Base-by-base conservation (phyloP, 2,329 filamentous ascomycete species). In the Fusarium torreyae region DNA sequence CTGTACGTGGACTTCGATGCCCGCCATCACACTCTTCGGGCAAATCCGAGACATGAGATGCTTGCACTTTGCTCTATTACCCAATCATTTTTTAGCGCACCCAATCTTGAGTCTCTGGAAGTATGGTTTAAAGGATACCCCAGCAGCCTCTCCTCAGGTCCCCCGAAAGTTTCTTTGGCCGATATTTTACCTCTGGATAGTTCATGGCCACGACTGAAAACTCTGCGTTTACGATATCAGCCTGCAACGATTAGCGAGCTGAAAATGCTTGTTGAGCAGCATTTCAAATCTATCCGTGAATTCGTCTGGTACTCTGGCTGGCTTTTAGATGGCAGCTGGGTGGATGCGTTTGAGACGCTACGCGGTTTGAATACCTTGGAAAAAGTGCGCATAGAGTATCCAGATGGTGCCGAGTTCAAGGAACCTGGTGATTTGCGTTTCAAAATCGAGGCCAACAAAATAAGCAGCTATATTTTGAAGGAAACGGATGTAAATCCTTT, bases 71-170 rank as follows among this genome's bases (percentile, higher is more conserved):
- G 57, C 15, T 57, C 57, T 3, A 17, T 57, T 6, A 43, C 57
- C 4, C 33, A 38, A 7, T 11, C 57, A 6, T 31, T 60, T 4
- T 57, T 60, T n/a, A 49, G 36, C 20, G 51, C 57, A 8, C 51
- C 51, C 0, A 24, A 49, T 20, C 51, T 57, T 4, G n/a, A 48
- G 13, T 22, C 4, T n/a, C 8, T 60, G 7, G 9, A 44, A 2
- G 33, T 60, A 4, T 2, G 14, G 26, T 57, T 60, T n/a, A 36
- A 11, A 6, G 24, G 36, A 36, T 49, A 49, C 18, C n/a, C 31
- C n/a, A 34, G 13, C 15, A 8, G 9, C 17, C 13, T 7, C 44
- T 36, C n/a, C 6, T n/a, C 10, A 49, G 14, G 5, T 5, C 51
- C 57, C 6, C 51, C 57, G 5, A 49, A n/a, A 6, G 22, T 60